phyloP scores from a whole-genome alignment of 116 monocot species.

The Papilionanthe hybrid region DNA sequence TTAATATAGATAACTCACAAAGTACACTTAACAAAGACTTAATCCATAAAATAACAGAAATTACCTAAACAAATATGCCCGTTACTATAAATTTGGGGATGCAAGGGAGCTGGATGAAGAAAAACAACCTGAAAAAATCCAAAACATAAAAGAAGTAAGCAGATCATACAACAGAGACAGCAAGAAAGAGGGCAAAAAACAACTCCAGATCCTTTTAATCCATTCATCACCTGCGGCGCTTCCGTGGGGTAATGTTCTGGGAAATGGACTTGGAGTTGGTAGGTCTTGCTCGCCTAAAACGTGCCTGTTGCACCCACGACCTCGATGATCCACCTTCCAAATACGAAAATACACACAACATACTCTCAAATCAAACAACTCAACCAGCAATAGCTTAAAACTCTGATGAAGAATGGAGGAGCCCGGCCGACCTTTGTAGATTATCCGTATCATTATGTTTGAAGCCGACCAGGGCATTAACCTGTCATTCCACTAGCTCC shows the following conservation, averaged over 20 bases:
- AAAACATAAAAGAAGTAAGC: neutral
- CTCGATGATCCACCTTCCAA: conserved; percentile 74
- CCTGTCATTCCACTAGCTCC: conserved; percentile 24
- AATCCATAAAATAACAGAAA: neutral
- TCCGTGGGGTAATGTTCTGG: conserved; percentile 97
- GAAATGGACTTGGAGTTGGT: conserved; percentile 87
- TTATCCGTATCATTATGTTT: conserved; percentile 27
- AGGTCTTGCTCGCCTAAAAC: conserved; percentile 63
- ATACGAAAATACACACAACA: neutral
- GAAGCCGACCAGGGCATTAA: conserved; percentile 21
- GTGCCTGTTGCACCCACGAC: conserved; percentile 67
- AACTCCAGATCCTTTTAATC: neutral
- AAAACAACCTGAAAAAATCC: no score
- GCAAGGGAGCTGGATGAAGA: conserved; percentile 61
- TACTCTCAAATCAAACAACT: neutral
- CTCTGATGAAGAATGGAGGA: neutral
- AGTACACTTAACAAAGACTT: neutral
- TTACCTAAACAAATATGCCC: conserved; percentile 88
- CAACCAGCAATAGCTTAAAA: no score
- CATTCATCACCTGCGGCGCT: conserved; percentile 63
- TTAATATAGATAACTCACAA: neutral
- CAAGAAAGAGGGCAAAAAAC: neutral
- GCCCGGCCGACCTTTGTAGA: conserved; percentile 20
- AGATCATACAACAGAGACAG: neutral
- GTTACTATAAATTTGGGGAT: conserved; percentile 84